A percentile compares a stretch with the other conserved stretches of the same genome.
phyloP scores from a whole-genome alignment of 192 early-diverging fungal species.

The Allomyces javanicus region DNA sequence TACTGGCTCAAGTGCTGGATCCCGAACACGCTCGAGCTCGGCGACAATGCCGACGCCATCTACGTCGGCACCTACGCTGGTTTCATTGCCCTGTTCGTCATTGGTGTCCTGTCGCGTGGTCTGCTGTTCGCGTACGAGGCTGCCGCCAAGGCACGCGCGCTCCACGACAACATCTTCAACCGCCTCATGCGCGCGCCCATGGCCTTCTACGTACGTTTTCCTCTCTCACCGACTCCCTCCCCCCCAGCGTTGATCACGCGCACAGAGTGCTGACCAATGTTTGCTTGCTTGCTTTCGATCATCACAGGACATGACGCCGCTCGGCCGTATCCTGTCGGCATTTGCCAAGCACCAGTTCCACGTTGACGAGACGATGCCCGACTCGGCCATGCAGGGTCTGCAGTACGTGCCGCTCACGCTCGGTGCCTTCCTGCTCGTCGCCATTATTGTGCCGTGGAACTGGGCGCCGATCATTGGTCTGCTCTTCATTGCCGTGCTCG shows the following conservation, averaged over 20 bases:
- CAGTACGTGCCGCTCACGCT: conserved; percentile 27
- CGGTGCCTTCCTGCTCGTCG: conserved; percentile 37
- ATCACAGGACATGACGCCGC: conserved; percentile 23
- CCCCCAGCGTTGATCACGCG: too few relatives aligned
- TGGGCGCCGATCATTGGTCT: conserved; percentile 25
- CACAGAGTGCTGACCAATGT: too few relatives aligned
- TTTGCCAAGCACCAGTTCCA: conserved; percentile 32
- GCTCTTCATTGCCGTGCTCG: conserved; percentile 14
- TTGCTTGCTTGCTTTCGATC: too few relatives aligned
- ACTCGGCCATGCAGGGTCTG: conserved; percentile 28
- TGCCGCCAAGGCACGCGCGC: conserved; percentile 26
- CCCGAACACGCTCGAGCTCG: conserved; percentile 10
- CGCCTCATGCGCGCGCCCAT: background rate
- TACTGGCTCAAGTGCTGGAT: conserved; percentile 17
- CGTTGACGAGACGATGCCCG: conserved; percentile 28
- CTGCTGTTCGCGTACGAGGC: conserved; percentile 25
- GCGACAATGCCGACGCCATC: conserved; percentile 13
- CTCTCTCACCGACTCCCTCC: too few relatives aligned
- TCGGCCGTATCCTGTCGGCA: conserved; percentile 29
- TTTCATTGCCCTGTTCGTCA: conserved; percentile 22
- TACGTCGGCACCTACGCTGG: conserved; percentile 37
- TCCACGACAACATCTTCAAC: conserved; percentile 29
- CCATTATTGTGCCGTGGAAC: conserved; percentile 41
- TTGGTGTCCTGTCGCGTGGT: conserved; percentile 32
- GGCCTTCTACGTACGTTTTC: too few relatives aligned